These are phyloP conservation scores for Phytophthora colocasiae DNA, from an alignment of 352 stramenopile species.

Conservation along the genomic window DNA sequence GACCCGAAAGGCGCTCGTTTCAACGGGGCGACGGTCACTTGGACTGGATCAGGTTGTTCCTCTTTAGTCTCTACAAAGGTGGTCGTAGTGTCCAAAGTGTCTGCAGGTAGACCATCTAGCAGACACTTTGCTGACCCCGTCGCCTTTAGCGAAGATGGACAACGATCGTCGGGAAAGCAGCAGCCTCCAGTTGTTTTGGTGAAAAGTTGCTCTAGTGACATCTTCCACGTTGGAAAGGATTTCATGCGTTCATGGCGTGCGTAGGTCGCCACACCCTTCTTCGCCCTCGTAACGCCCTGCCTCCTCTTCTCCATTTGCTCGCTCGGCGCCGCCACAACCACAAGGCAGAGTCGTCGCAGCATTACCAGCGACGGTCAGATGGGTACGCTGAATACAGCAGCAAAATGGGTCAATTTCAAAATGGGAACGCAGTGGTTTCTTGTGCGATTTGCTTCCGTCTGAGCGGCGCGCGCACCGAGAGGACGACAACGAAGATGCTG, in stretches of 20 bases:
- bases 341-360: background rate
- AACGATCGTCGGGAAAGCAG: slow-evolving; percentile 12
- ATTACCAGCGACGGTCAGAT: slow-evolving; percentile 4
- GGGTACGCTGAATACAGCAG: slow-evolving; percentile 12
- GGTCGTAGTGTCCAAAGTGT: background rate
- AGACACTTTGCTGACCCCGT: slow-evolving; percentile 24
- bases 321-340: too few relatives aligned
- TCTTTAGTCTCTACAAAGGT: too few relatives aligned
- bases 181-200: slow-evolving; percentile 32
- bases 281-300: background rate
- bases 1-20: too few relatives aligned
- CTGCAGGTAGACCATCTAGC: slow-evolving; percentile 2
- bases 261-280: background rate
- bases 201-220: slow-evolving; percentile 4
- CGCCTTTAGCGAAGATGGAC: slow-evolving; percentile 28
- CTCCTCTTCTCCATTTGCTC: background rate
- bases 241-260: background rate
- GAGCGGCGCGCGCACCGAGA: too few relatives aligned
- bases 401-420: too few relatives aligned
- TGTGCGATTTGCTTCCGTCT: too few relatives aligned
- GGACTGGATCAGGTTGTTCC: too few relatives aligned
- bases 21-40: too few relatives aligned
- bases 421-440: background rate
- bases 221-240: too few relatives aligned
- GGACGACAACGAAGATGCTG: too few relatives aligned